Evolutionary conservation across 225 moss, liverwort and hornwort species (phyloP).

Genomic region (Straminergon stramineum): DNA sequence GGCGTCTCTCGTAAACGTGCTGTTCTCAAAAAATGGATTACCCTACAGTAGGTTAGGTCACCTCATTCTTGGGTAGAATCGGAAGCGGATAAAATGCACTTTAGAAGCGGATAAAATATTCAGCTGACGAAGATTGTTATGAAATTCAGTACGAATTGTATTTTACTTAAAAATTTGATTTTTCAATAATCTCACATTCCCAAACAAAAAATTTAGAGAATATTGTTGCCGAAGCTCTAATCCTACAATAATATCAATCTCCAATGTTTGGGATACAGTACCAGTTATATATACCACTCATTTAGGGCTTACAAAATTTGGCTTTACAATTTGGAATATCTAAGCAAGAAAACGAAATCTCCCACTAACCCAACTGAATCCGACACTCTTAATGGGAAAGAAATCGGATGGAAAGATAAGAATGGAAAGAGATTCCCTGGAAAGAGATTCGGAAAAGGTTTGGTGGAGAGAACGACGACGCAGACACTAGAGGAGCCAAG

Average conservation of each 20-base stretch:
- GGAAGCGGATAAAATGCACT: not conserved
- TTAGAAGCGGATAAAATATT: not conserved
- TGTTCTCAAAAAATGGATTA: not conserved
- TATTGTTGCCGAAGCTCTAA: not conserved
- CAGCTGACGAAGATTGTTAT: not conserved
- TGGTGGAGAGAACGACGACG: not conserved
- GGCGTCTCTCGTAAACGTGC: not conserved
- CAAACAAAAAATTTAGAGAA: rapidly evolving
- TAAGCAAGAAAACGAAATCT: not conserved
- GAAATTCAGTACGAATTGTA: not conserved
- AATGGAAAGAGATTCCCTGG: not conserved
- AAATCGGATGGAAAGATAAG: not conserved
- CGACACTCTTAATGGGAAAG: not conserved
- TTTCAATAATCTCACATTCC: not conserved
- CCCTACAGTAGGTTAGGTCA: not conserved
- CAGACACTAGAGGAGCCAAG: not conserved
- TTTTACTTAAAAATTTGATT: not conserved
- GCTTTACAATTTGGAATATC: not conserved
- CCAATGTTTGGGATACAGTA: too few relatives aligned
- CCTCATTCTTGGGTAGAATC: not conserved
- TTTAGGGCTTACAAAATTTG: not conserved
- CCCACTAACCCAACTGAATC: too few relatives aligned
- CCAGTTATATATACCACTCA: not conserved
- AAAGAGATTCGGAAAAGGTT: conserved; percentile 8
- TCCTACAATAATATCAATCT: too few relatives aligned